These are phyloP conservation scores for Echria macrotheca DNA, from an alignment of 495 filamentous ascomycete genomes.

Conservation along the genomic window DNA sequence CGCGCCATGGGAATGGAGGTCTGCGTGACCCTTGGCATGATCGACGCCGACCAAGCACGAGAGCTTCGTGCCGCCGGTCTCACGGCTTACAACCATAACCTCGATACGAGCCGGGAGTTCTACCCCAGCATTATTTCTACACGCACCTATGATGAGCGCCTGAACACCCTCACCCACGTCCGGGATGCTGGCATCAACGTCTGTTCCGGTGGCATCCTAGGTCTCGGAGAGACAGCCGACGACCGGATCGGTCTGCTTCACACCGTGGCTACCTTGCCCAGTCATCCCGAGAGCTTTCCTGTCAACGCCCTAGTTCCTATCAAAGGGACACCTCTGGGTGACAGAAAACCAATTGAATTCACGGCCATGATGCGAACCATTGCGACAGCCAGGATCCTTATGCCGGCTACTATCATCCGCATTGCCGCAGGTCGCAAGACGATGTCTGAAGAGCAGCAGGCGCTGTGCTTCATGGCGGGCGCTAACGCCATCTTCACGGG, in stretches of 20 bases:
- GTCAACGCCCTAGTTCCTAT: conserved; percentile 85
- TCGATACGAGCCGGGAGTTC: conserved; percentile 80
- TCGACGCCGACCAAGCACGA: conserved; percentile 67
- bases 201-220: conserved; percentile 77
- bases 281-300: conserved; percentile 78
- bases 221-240: conserved; percentile 65
- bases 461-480: conserved; percentile 76
- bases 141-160: conserved; percentile 74
- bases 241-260: conserved; percentile 76
- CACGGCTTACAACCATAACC: conserved; percentile 86
- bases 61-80: conserved; percentile 76
- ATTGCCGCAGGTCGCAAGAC: conserved; percentile 75
- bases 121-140: conserved; percentile 79
- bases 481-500: conserved; percentile 87
- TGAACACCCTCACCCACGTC: conserved; percentile 68
- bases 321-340: conserved; percentile 73
- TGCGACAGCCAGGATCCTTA: conserved; percentile 69
- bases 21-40: conserved; percentile 86
- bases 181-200: conserved; percentile 79
- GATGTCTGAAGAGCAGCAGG: conserved; percentile 75
- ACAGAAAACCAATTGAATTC: conserved; percentile 64
- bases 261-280: conserved; percentile 67
- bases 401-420: conserved; percentile 75
- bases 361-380: conserved; percentile 67
- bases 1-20: conserved; percentile 76